Evolutionary conservation across 305 asterid genomes (phyloP).

Genomic region (Galium porrigens): DNA sequence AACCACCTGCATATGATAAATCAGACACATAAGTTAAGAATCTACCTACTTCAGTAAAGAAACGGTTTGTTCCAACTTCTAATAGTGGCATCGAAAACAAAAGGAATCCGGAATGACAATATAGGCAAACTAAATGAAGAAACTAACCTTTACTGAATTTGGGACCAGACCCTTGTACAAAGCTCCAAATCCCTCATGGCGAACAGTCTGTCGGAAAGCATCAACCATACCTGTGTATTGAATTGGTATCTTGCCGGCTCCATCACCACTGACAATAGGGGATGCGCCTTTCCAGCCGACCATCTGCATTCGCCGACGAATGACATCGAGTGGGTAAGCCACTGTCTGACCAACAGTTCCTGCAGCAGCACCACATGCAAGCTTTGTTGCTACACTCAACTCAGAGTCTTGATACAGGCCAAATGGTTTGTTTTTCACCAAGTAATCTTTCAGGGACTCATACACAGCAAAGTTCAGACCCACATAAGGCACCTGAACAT

Average conservation of each 20-base stretch:
- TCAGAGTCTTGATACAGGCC: constrained; percentile 61
- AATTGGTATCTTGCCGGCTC: constrained; percentile 45
- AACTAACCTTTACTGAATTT: constrained; percentile 78
- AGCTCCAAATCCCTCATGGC: constrained; percentile 70
- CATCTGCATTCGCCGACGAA: constrained; percentile 96
- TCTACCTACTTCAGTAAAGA: background rate
- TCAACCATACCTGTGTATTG: constrained; percentile 78
- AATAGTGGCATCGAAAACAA: background rate
- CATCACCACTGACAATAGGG: constrained; percentile 62
- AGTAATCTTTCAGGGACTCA: constrained; percentile 79
- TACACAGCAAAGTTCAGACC: constrained; percentile 91
- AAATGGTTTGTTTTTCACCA: constrained; percentile 45
- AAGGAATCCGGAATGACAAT: too few relatives aligned
- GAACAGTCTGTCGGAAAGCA: constrained; percentile 74
- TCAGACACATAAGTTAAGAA: background rate
- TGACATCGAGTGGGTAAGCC: constrained; percentile 86
- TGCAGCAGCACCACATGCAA: constrained; percentile 84
- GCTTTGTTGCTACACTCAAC: constrained; percentile 61
- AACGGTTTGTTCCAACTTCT: background rate
- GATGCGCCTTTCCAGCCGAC: constrained; percentile 84
- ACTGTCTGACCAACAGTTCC: constrained; percentile 92
- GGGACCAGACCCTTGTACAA: constrained; percentile 87
- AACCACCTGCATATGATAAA: constrained; percentile 43
- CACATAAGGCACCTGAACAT: constrained; percentile 71
- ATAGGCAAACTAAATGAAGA: background rate